Percentiles rank a stretch among this genome's conserved stretches.
Evolutionary conservation across 495 filamentous ascomycete species (phyloP).

Genomic region (Coniosporium apollinis): DNA sequence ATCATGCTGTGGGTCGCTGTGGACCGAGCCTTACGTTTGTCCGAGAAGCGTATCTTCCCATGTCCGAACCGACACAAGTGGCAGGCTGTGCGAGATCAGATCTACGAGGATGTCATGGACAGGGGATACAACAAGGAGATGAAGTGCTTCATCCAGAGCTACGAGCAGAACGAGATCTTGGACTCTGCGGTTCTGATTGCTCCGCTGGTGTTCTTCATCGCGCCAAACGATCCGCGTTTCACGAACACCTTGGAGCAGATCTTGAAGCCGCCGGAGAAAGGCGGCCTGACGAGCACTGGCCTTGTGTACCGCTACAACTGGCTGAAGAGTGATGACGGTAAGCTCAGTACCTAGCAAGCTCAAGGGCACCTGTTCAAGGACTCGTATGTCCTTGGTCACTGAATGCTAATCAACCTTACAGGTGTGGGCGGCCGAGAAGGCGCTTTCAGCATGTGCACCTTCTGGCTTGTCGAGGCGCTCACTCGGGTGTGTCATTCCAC

Average conservation of each 20-base stretch:
- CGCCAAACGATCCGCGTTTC: constrained; percentile 57
- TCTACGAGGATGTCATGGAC: constrained; percentile 60
- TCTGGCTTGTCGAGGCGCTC: constrained; percentile 63
- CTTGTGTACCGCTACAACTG: constrained; percentile 59
- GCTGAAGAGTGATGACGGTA: constrained; percentile 46
- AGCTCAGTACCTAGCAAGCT: constrained; percentile 8
- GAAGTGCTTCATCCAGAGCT: constrained; percentile 52
- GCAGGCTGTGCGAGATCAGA: constrained; percentile 40
- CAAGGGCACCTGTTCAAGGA: too few relatives aligned
- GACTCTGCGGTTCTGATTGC: constrained; percentile 58
- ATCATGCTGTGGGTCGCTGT: constrained; percentile 66
- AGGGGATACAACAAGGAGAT: constrained; percentile 49
- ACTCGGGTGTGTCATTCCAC: constrained; percentile 33
- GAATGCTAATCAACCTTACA: constrained; percentile 16
- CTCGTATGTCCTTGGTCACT: too few relatives aligned
- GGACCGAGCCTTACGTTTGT: constrained; percentile 50
- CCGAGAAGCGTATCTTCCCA: constrained; percentile 51
- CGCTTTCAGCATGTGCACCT: constrained; percentile 65
- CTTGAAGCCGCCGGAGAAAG: constrained; percentile 47
- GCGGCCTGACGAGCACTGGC: constrained; percentile 52
- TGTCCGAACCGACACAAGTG: constrained; percentile 48
- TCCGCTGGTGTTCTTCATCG: constrained; percentile 57
- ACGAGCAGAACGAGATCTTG: constrained; percentile 46
- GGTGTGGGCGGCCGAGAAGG: constrained; percentile 58
- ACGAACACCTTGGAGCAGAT: constrained; percentile 51